A percentile compares a stretch with the other conserved stretches of the same genome.
Evolutionary conservation across 116 monocot genomes (phyloP).

Genomic region (Dioscorea cayenensis): DNA sequence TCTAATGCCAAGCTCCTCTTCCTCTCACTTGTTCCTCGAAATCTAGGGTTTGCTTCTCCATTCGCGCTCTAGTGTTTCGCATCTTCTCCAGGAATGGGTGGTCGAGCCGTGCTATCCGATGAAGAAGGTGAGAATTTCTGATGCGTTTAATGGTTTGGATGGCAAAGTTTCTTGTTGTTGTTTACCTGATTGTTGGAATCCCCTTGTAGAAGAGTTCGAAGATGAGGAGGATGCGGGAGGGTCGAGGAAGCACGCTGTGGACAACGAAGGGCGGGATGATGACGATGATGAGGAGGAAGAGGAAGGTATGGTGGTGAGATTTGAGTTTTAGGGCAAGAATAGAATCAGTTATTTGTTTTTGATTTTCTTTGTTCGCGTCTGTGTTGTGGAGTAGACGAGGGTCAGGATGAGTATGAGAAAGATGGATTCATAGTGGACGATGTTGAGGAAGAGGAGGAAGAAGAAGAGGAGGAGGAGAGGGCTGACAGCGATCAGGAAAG

Average conservation of each 20-base stretch:
- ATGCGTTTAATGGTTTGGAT: background rate
- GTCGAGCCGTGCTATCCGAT: conserved; percentile 61
- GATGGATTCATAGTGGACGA: conserved; percentile 98
- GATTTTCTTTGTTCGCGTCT: background rate
- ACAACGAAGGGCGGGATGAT: conserved; percentile 24
- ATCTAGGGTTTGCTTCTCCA: conserved; percentile 3
- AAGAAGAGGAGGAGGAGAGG: conserved; percentile 48
- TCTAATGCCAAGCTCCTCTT: background rate
- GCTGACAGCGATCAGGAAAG: conserved; percentile 51
- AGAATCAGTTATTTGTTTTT: background rate
- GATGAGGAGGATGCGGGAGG: conserved; percentile 39
- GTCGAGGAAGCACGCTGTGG: conserved; percentile 1
- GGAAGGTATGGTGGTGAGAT: conserved; percentile 6
- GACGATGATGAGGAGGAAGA: conserved; percentile 30
- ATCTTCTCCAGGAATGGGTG: conserved; percentile 26
- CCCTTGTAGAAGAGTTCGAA: conserved; percentile 51
- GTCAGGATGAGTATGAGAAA: conserved; percentile 90
- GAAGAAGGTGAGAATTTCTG: conserved; percentile 46
- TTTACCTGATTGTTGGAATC: background rate
- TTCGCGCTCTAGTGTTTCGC: background rate
- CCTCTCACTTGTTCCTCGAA: background rate
- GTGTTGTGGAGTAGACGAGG: conserved; percentile 43
- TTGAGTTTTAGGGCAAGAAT: background rate
- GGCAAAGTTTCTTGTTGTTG: background rate
- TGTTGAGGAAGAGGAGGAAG: conserved; percentile 77